Evolutionary conservation across 345 rosid species (phyloP).

Genomic region (Leavenworthia alabamica): DNA sequence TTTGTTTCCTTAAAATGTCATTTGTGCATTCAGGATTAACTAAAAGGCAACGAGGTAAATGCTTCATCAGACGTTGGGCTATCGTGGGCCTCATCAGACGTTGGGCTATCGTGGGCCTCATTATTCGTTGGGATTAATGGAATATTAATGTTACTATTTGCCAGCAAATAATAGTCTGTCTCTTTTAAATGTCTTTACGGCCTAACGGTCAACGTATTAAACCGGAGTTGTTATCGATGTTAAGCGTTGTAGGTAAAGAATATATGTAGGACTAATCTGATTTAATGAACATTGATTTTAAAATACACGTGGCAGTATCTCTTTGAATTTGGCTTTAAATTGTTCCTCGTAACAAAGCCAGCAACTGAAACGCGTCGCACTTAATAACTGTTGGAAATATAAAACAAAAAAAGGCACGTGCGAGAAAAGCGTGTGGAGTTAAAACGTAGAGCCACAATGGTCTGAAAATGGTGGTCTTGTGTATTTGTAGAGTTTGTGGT

Average conservation of each 20-base stretch:
- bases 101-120: not conserved
- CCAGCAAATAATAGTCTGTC: conserved; percentile 13
- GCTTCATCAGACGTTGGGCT: not conserved
- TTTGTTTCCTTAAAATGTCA: not conserved
- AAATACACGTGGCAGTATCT: conserved; percentile 5
- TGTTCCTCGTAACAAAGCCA: conserved; percentile 8
- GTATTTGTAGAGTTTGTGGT: not conserved
- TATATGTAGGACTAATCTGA: not conserved
- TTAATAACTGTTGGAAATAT: conserved; percentile 14
- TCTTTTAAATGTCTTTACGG: not conserved
- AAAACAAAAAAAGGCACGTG: not conserved
- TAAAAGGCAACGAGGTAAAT: not conserved
- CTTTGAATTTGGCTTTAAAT: not conserved
- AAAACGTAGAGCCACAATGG: conserved; percentile 9
- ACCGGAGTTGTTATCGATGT: conserved; percentile 1
- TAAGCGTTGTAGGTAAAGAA: not conserved
- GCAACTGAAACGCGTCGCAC: conserved; percentile 24
- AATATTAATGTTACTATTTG: conserved; percentile 1
- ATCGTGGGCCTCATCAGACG: not conserved
- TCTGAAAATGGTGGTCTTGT: not conserved
- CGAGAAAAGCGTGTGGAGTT: conserved; percentile 23
- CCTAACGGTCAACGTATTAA: not conserved
- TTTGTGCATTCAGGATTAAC: not conserved
- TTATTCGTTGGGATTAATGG: too few relatives aligned
- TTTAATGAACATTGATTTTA: not conserved